Conservation (phyloP, 108 stramenopile genomes). For the Seminavis robusta region DNA sequence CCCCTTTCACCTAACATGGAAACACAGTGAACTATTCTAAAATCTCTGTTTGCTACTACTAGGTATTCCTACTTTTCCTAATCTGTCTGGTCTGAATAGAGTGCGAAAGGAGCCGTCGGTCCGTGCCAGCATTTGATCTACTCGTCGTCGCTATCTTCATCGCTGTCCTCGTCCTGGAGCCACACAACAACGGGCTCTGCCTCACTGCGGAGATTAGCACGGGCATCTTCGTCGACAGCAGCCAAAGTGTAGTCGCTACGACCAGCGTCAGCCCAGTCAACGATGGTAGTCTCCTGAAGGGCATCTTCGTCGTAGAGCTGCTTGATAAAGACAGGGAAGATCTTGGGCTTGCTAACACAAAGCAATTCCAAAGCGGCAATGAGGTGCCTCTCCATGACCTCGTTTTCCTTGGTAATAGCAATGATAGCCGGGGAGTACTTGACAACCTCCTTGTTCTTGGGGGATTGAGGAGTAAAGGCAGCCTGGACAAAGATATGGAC, state of each 20-base stretch:
- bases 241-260: constrained; percentile 72
- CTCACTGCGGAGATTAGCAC: constrained; percentile 71
- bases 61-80: too few species aligned
- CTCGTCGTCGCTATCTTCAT: constrained; percentile 56
- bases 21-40: too few species aligned
- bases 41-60: too few species aligned
- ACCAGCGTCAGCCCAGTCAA: constrained; percentile 88
- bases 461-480: constrained; percentile 73
- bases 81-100: too few species aligned
- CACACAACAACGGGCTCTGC: constrained; percentile 87
- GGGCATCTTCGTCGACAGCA: constrained; percentile 71
- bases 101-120: too few species aligned
- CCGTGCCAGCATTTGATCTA: too few species aligned
- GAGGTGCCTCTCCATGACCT: constrained; percentile 82
- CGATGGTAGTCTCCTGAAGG: constrained; percentile 85
- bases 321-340: constrained; percentile 89
- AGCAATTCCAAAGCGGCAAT: constrained; percentile 75
- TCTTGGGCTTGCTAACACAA: constrained; percentile 81
- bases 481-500: constrained; percentile 80
- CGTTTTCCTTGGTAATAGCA: constrained; percentile 66
- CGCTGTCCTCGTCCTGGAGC: constrained; percentile 86
- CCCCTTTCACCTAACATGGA: too few species aligned
- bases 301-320: constrained; percentile 89
- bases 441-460: constrained; percentile 79
- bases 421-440: constrained; percentile 55